Evolutionary conservation across 306 rosid species (phyloP).

Genomic region (Argentina anserina): DNA sequence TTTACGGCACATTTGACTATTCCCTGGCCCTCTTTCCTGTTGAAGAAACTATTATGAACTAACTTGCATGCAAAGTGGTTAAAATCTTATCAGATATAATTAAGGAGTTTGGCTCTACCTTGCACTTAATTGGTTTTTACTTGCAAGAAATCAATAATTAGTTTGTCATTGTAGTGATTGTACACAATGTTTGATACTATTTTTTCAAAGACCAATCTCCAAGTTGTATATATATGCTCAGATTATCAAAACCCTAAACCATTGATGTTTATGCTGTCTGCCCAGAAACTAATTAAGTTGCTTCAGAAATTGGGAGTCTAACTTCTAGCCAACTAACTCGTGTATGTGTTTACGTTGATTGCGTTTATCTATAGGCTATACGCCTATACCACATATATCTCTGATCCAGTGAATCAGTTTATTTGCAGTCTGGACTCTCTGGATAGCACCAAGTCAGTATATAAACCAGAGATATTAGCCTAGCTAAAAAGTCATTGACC

Average conservation of each 20-base stretch:
- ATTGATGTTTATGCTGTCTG: neutral
- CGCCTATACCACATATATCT: neutral
- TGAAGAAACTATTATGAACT: neutral
- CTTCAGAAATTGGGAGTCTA: neutral
- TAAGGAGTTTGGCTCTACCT: neutral
- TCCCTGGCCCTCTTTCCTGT: neutral
- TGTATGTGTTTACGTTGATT: neutral
- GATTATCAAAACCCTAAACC: neutral
- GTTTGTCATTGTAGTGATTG: neutral
- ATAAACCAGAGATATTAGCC: neutral
- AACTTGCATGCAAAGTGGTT: neutral
- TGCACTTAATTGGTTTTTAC: neutral
- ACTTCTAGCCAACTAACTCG: neutral
- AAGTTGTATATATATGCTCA: neutral
- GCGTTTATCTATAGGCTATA: neutral
- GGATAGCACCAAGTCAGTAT: neutral
- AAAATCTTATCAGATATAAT: neutral
- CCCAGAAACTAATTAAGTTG: neutral
- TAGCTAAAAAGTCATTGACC: neutral
- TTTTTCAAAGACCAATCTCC: neutral
- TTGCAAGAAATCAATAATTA: neutral
- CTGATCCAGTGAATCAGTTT: neutral
- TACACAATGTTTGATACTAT: neutral
- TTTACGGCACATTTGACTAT: constrained; percentile 39
- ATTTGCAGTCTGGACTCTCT: neutral